A percentile compares a stretch with the other conserved stretches of the same genome.
These are phyloP conservation scores for Myxozyma neotropica DNA, from an alignment of 805 yeast species.

Conservation along the genomic window DNA sequence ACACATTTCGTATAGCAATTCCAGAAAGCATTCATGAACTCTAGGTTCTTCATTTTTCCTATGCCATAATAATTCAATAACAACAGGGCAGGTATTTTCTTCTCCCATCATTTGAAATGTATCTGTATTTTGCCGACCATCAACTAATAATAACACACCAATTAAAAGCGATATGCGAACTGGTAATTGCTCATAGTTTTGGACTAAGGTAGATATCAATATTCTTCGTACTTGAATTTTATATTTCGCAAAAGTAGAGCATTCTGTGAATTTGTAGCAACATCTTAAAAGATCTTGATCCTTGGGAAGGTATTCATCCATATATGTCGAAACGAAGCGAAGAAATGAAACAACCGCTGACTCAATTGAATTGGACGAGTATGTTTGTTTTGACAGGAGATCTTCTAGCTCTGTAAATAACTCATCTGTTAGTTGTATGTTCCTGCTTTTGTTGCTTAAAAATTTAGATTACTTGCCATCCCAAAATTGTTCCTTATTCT, in stretches of 20 bases:
- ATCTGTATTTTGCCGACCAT: conserved; percentile 48
- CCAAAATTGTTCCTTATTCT: conserved; percentile 41
- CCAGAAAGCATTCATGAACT: conserved; percentile 51
- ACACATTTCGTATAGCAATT: conserved; percentile 59
- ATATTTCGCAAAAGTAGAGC: conserved; percentile 59
- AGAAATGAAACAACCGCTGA: conserved; percentile 37
- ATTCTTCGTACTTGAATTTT: conserved; percentile 48
- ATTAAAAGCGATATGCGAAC: conserved; percentile 46
- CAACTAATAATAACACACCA: conserved; percentile 50
- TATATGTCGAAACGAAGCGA: conserved; percentile 36
- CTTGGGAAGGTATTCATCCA: conserved; percentile 37
- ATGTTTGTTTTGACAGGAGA: conserved; percentile 50
- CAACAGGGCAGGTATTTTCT: conserved; percentile 54
- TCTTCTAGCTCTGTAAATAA: conserved; percentile 63
- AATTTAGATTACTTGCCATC: conserved; percentile 40
- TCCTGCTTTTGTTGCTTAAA: background rate
- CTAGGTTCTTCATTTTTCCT: conserved; percentile 32
- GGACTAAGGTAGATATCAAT: conserved; percentile 43
- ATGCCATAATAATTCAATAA: conserved; percentile 49
- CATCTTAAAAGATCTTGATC: conserved; percentile 48
- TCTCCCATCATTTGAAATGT: conserved; percentile 53
- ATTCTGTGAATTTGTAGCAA: conserved; percentile 50
- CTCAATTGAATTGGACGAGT: conserved; percentile 45
- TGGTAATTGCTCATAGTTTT: conserved; percentile 31
- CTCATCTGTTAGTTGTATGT: conserved; percentile 46